phyloP scores from a whole-genome alignment of 2,329 filamentous ascomycete genomes.

The Pseudopyricularia javanii region DNA sequence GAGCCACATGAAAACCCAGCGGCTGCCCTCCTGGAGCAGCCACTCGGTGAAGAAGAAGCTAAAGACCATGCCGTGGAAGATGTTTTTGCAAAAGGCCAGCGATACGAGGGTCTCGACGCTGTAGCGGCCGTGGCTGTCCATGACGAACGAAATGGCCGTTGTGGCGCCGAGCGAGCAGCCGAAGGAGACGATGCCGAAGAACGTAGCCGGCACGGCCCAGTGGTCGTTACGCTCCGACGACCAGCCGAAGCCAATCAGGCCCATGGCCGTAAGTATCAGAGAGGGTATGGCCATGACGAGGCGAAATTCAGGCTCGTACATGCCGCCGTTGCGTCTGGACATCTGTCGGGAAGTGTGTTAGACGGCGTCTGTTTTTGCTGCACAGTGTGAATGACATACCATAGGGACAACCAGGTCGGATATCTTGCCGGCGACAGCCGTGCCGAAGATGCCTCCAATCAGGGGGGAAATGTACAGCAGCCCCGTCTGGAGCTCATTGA shows the following conservation, averaged over 20 bases:
- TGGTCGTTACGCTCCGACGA: constrained; percentile 59
- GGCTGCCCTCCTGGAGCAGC: constrained; percentile 64
- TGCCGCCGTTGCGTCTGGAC: constrained; percentile 74
- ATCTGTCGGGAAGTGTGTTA: constrained; percentile 33
- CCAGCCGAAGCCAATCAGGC: constrained; percentile 96
- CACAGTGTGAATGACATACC: not conserved
- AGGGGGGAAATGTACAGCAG: constrained; percentile 87
- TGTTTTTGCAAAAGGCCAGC: constrained; percentile 87
- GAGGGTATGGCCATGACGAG: constrained; percentile 80
- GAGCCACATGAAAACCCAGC: constrained; percentile 68
- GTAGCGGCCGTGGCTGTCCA: constrained; percentile 87
- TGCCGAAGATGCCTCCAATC: constrained; percentile 78
- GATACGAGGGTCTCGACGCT: constrained; percentile 91
- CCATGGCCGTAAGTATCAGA: constrained; percentile 63
- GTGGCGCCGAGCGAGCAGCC: constrained; percentile 84
- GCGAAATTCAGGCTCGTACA: constrained; percentile 92
- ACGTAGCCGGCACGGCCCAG: constrained; percentile 88
- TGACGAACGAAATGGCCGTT: constrained; percentile 85
- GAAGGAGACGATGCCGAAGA: constrained; percentile 87
- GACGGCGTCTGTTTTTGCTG: not conserved
- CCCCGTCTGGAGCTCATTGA: constrained; percentile 67
- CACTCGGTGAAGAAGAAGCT: constrained; percentile 78
- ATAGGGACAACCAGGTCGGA: constrained; percentile 64
- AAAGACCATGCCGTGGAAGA: constrained; percentile 83
- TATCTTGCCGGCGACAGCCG: constrained; percentile 76